These are phyloP conservation scores for Fraxinus nigra DNA, from an alignment of 305 asterid species.

Conservation along the genomic window DNA sequence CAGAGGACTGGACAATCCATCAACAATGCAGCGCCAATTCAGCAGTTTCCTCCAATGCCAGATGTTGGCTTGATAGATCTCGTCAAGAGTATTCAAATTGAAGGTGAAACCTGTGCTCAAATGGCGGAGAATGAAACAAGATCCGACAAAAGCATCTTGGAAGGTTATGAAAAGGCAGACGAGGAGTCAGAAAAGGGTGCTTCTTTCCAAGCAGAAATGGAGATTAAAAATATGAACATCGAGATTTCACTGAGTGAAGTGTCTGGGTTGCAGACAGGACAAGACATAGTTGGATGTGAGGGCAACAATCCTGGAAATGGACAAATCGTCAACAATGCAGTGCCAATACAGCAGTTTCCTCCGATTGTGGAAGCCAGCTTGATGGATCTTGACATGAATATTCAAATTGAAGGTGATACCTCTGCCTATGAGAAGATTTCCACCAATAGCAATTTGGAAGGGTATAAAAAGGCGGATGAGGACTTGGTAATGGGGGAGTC, in stretches of 20 bases:
- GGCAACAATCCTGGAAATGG: not conserved
- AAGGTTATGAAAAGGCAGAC: conserved; percentile 21
- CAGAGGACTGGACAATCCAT: conserved; percentile 34
- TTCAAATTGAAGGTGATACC: conserved; percentile 24
- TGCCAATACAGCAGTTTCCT: conserved; percentile 23
- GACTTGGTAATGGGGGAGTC: conserved; percentile 25
- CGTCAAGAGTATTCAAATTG: conserved; percentile 25
- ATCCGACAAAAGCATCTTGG: conserved; percentile 37
- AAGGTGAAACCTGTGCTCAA: conserved; percentile 21
- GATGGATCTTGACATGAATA: conserved; percentile 27
- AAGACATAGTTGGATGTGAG: not conserved
- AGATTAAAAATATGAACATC: conserved; percentile 28
- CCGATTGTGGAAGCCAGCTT: conserved; percentile 20
- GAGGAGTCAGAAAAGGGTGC: conserved; percentile 26
- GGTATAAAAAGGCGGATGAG: conserved; percentile 9
- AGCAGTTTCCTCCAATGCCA: conserved; percentile 19
- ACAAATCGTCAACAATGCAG: conserved; percentile 16
- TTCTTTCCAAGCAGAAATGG: conserved; percentile 21
- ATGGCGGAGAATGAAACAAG: conserved; percentile 30
- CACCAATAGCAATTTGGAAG: conserved; percentile 38
- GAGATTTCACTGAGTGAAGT: not conserved
- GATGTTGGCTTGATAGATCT: conserved; percentile 25
- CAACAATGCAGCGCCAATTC: conserved; percentile 15
- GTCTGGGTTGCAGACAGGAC: conserved; percentile 6
- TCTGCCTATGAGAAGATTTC: conserved; percentile 28